A percentile compares a stretch with the other conserved stretches of the same genome.
Conservation (phyloP, 176 grass and related monocot species). For the Juncus effusus region DNA sequence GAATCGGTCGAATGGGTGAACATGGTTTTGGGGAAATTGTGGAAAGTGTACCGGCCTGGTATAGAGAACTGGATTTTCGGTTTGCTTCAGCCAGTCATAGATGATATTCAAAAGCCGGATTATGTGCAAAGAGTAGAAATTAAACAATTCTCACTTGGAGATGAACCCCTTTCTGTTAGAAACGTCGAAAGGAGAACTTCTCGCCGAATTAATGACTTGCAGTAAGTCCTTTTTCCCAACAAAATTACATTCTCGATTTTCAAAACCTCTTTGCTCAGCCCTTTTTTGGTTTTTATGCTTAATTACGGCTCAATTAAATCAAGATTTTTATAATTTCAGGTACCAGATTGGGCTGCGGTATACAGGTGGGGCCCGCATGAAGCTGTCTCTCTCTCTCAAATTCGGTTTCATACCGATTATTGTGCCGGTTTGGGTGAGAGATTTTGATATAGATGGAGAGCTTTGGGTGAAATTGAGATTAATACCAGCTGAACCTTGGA, state of each 20-base stretch:
- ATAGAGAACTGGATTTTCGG: conserved; percentile 92
- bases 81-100: conserved; percentile 84
- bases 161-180: conserved; percentile 78
- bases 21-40: conserved; percentile 95
- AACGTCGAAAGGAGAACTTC: conserved; percentile 92
- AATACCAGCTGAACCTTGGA: conserved; percentile 88
- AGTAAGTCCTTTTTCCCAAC: conserved; percentile 41
- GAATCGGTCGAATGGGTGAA: conserved; percentile 99
- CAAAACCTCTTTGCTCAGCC: too few species aligned
- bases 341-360: conserved; percentile 96
- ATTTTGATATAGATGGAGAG: conserved; percentile 97
- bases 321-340: conserved; percentile 35
- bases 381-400: conserved; percentile 73
- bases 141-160: conserved; percentile 90
- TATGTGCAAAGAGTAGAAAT: conserved; percentile 95
- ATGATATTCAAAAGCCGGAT: conserved; percentile 76
- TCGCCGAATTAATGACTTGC: conserved; percentile 70
- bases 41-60: conserved; percentile 91
- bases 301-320: too few species aligned
- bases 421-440: conserved; percentile 79
- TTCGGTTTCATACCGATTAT: conserved; percentile 61
- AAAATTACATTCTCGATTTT: too few species aligned
- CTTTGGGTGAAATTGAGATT: conserved; percentile 88
- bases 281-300: too few species aligned
- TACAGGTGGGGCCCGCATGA: conserved; percentile 83